phyloP scores from a whole-genome alignment of 164 flowering plant species.

The Dillenia suffruticosa region DNA sequence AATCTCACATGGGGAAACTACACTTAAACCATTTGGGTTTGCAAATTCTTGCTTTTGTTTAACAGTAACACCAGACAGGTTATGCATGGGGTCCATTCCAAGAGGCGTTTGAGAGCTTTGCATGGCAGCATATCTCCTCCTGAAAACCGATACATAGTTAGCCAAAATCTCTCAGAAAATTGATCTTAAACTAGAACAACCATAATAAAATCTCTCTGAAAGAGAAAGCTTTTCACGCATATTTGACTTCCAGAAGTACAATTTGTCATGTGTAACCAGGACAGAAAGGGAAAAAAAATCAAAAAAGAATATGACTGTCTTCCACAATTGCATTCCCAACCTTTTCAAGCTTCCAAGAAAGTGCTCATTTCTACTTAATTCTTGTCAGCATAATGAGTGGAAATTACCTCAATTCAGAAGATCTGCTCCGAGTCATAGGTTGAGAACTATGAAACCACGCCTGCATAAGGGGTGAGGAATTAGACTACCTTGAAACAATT shows the following conservation, averaged over 20 bases:
- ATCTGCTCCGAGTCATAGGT: slow-evolving; percentile 84
- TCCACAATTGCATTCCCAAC: too few relatives aligned
- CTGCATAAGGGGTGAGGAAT: slow-evolving; percentile 29
- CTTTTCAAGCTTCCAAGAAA: too few relatives aligned
- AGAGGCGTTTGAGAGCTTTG: slow-evolving; percentile 45
- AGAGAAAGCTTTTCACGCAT: too few relatives aligned
- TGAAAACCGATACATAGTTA: slow-evolving; percentile 12
- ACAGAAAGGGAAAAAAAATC: too few relatives aligned
- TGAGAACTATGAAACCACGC: slow-evolving; percentile 84
- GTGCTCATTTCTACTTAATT: too few relatives aligned
- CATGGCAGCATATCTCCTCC: slow-evolving; percentile 73
- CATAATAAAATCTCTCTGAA: too few relatives aligned
- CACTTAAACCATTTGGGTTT: slow-evolving; percentile 27
- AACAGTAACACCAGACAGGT: slow-evolving; percentile 24
- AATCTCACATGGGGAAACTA: slow-evolving; percentile 30
- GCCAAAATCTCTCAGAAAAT: too few relatives aligned
- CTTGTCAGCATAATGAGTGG: background rate
- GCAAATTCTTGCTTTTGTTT: slow-evolving; percentile 32
- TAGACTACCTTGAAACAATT: slow-evolving; percentile 4
- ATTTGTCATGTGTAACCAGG: too few relatives aligned
- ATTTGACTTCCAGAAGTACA: too few relatives aligned
- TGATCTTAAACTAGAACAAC: too few relatives aligned
- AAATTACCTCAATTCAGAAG: slow-evolving; percentile 69
- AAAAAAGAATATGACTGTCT: too few relatives aligned
- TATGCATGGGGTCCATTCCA: slow-evolving; percentile 35